These are phyloP conservation scores for Oryza coarctata DNA, from an alignment of 176 grass and related monocot species.

Conservation along the genomic window DNA sequence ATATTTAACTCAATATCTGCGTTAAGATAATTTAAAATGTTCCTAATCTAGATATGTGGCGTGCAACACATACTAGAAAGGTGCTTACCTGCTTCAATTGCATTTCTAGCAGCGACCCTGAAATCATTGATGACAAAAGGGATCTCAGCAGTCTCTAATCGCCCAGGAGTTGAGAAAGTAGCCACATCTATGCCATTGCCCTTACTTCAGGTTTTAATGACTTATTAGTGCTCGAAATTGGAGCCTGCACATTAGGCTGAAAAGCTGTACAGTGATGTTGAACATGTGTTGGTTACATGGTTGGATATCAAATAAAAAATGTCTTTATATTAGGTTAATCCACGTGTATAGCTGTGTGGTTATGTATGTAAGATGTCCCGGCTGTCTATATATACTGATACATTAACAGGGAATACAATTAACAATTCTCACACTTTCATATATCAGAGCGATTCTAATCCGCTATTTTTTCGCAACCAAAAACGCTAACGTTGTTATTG, in stretches of 20 bases:
- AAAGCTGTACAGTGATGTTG: slow-evolving; percentile 32
- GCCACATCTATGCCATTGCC: slow-evolving; percentile 35
- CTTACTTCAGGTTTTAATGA: slow-evolving; percentile 38
- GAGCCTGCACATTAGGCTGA: slow-evolving; percentile 62
- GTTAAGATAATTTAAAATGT: neutral
- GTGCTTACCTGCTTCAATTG: slow-evolving; percentile 57
- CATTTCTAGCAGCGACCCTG: slow-evolving; percentile 64
- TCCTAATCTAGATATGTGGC: neutral
- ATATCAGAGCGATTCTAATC: no score
- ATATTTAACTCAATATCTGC: neutral
- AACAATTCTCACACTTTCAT: no score
- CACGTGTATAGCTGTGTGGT: no score
- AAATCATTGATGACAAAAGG: slow-evolving; percentile 53
- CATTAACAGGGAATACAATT: no score
- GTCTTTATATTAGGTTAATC: no score
- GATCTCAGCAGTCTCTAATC: slow-evolving; percentile 54
- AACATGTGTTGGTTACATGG: neutral
- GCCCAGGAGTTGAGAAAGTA: slow-evolving; percentile 39
- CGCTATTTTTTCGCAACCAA: no score
- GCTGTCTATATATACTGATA: no score
- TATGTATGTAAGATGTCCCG: no score
- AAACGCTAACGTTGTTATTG: no score
- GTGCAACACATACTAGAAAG: neutral
- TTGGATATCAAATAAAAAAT: neutral
- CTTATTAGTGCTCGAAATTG: slow-evolving; percentile 60